These are phyloP conservation scores for Blastocystis hominis DNA, from an alignment of 352 stramenopile genomes.

Conservation along the genomic window DNA sequence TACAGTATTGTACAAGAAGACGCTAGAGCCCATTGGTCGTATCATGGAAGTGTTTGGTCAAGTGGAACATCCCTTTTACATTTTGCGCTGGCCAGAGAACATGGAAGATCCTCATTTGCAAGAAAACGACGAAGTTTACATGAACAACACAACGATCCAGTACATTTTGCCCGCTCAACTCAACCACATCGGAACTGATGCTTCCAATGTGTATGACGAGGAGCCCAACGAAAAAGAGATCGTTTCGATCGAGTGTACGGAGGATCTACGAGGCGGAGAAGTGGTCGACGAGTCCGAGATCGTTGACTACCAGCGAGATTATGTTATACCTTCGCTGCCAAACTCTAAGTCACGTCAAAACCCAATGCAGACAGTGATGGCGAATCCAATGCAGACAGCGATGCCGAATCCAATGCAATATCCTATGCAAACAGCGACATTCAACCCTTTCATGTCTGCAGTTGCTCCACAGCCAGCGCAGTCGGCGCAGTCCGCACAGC, in stretches of 20 bases:
- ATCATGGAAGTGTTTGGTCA: conserved; percentile 57
- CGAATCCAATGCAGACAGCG: too few relatives aligned
- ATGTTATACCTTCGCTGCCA: neutral
- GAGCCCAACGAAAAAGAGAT: conserved; percentile 27
- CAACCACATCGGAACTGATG: conserved; percentile 29
- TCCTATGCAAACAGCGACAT: neutral
- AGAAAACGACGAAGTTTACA: neutral
- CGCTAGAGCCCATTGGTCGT: neutral
- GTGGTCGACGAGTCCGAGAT: neutral
- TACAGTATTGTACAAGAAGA: conserved; percentile 2
- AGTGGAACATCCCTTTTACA: conserved; percentile 39
- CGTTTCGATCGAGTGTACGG: conserved; percentile 38
- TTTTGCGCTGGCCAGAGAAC: conserved; percentile 21
- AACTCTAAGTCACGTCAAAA: neutral
- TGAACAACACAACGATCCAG: neutral
- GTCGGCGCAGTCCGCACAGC: neutral
- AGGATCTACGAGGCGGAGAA: conserved; percentile 9
- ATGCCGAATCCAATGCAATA: neutral
- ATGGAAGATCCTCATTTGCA: neutral
- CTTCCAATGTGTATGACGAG: conserved; percentile 33
- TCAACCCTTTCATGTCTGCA: neutral
- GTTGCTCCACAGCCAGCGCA: neutral
- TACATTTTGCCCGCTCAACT: conserved; percentile 34
- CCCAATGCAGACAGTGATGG: too few relatives aligned
- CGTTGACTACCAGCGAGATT: conserved; percentile 24